Percentiles rank a stretch among this genome's conserved stretches.
Conservation (phyloP, 805 yeast genomes). For the Teunomyces funiuensis region DNA sequence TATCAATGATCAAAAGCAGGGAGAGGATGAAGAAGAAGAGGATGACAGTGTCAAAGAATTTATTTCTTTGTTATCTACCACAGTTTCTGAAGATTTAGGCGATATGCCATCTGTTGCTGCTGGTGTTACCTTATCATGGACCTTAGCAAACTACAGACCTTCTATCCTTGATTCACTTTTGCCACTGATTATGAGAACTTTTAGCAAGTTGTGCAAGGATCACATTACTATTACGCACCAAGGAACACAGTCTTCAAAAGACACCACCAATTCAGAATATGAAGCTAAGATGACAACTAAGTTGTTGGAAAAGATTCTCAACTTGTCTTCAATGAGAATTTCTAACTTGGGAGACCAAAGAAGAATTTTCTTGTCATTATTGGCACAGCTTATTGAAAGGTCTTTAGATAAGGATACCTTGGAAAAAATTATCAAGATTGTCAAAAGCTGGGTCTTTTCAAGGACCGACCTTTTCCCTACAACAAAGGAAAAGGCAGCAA, state of each 20-base stretch:
- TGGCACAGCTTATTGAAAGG: conserved; percentile 89
- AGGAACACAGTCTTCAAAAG: conserved; percentile 36
- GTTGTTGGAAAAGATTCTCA: conserved; percentile 71
- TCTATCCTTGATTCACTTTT: conserved; percentile 71
- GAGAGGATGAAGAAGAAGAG: conserved; percentile 46
- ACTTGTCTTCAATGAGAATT: conserved; percentile 76
- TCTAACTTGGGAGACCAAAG: conserved; percentile 91
- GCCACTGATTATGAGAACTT: conserved; percentile 78
- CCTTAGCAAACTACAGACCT: conserved; percentile 74
- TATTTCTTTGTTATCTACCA: conserved; percentile 57
- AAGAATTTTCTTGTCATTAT: conserved; percentile 76
- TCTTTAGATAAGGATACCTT: conserved; percentile 76
- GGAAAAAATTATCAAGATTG: conserved; percentile 71
- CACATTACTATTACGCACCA: conserved; percentile 67
- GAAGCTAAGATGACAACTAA: conserved; percentile 81
- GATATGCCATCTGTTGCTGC: conserved; percentile 80
- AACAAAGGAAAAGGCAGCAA: conserved; percentile 92
- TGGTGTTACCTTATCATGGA: conserved; percentile 81
- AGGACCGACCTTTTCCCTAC: conserved; percentile 87
- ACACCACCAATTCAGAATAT: conserved; percentile 47
- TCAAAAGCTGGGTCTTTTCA: conserved; percentile 87
- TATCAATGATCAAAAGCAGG: conserved; percentile 44
- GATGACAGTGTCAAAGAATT: conserved; percentile 63
- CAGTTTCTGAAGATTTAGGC: conserved; percentile 76
- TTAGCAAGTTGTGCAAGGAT: conserved; percentile 86